These are phyloP conservation scores for Plasmodium sp. DNA, from an alignment of 169 alveolate species.

Conservation along the genomic window DNA sequence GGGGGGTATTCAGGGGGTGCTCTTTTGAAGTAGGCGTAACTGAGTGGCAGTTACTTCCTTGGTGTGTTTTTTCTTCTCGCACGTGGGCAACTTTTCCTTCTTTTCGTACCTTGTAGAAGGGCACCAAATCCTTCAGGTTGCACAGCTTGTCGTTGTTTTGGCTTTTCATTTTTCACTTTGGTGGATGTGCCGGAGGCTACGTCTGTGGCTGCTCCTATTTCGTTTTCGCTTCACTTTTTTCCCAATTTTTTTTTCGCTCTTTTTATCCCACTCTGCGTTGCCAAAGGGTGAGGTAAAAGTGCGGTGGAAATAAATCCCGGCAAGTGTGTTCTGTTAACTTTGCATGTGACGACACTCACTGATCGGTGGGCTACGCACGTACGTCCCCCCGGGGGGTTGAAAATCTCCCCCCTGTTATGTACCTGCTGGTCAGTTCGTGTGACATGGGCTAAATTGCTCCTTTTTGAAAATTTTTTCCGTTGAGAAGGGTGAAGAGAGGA, in stretches of 20 bases:
- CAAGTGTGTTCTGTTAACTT: background rate
- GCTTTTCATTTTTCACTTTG: constrained; percentile 29
- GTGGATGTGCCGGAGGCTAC: background rate
- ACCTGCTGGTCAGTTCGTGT: background rate
- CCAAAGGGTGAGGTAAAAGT: background rate
- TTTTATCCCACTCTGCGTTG: background rate
- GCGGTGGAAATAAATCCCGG: background rate
- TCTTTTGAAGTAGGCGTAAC: background rate
- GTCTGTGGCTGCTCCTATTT: background rate
- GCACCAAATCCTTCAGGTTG: constrained; percentile 56
- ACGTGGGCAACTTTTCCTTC: background rate
- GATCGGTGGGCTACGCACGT: background rate
- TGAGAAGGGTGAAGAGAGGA: background rate
- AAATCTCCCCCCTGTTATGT: background rate
- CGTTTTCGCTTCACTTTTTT: background rate
- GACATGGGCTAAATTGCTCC: background rate
- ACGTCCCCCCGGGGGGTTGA: background rate
- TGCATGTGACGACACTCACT: background rate
- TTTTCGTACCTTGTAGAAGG: constrained; percentile 38
- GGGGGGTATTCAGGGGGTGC: background rate
- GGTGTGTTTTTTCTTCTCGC: background rate
- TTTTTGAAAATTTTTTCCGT: background rate
- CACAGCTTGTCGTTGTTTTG: constrained; percentile 48
- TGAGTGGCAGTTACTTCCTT: background rate
- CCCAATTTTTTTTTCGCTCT: background rate